Conservation (phyloP, 495 filamentous ascomycete species). For the Elasticomyces elasticus region DNA sequence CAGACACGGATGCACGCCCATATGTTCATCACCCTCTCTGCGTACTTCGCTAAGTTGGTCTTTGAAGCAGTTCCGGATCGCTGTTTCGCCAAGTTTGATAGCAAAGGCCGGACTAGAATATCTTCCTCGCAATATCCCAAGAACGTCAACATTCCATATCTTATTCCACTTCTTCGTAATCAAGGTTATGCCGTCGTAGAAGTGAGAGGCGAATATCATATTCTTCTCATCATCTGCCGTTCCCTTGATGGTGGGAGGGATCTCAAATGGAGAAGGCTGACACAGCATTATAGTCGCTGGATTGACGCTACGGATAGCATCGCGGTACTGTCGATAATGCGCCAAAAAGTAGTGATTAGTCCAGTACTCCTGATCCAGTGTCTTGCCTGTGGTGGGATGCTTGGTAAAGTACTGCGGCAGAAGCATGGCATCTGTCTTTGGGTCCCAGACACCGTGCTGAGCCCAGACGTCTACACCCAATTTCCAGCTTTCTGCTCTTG, state of each 20-base stretch:
- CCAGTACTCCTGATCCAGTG: conserved; percentile 70
- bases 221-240: conserved; percentile 80
- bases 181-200: conserved; percentile 90
- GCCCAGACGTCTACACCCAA: conserved; percentile 93
- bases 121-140: conserved; percentile 79
- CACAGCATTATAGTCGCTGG: conserved; percentile 78
- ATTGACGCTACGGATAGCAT: conserved; percentile 64
- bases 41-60: conserved; percentile 83
- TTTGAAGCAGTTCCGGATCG: conserved; percentile 86
- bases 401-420: conserved; percentile 83
- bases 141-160: conserved; percentile 90
- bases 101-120: conserved; percentile 83
- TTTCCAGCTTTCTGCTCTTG: conserved; percentile 77
- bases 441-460: conserved; percentile 94
- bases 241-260: conserved; percentile 79
- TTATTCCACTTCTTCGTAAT: conserved; percentile 99
- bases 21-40: conserved; percentile 79
- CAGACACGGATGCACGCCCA: conserved; percentile 82
- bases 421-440: conserved; percentile 61
- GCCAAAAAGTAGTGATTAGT: conserved; percentile 83
- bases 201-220: conserved; percentile 89
- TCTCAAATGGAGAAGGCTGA: conserved; percentile 83
- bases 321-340: conserved; percentile 65
- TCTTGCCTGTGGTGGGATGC: conserved; percentile 57
- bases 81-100: conserved; percentile 85